Evolutionary conservation across 208 protist species (phyloP), one percentile per base, ranked within the genome.

Genomic region (Wallacemonas rigidus): DNA sequence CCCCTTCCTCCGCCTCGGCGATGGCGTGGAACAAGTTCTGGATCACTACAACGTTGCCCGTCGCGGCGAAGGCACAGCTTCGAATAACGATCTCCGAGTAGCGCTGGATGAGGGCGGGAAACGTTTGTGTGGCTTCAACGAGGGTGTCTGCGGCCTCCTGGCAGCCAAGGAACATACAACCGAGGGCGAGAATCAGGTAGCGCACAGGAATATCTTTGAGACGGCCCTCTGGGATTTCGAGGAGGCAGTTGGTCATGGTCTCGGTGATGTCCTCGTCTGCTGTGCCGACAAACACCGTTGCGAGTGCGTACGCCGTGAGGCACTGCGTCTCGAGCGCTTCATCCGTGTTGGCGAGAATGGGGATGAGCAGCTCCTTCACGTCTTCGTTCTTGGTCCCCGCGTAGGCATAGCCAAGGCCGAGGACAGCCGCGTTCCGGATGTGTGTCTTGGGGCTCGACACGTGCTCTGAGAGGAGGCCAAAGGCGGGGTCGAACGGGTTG

Each of bases 11-110:
- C 63, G 90, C 98, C 67, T 98, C 94, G n/a, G 98, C 92, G 39
- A 99, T 91, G 47, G 94, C 94, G 72, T 98, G 91, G 61, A 99
- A 94, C 63, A 99, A 81, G 48, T 97, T 90, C 86, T 99, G 98
- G 57, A 99, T 97, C 48, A 98, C 94, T 3, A 99, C 85, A 9
- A 99, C 98, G 78, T 99, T 99, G 51, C 98, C 98, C 4, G 98
- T 99, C 9, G 97, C 98, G 11, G 98, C 98, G 80, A 99, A 99
- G 2, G 99, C 99, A 71, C 98, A 99, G 41, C 92, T 94, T 55
- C 98, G 95, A 12, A 99, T 75, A 1, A 98, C 97, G 15, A 98
- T 89, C 60, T 90, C 78, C 3, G 93, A 84, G 84, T 98, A 99
- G 54, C 93, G 77, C 17, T 88, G 87, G 40, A 98, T 94, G 17